Evolutionary conservation across 306 rosid species (phyloP).

Genomic region (Prunus mira): DNA sequence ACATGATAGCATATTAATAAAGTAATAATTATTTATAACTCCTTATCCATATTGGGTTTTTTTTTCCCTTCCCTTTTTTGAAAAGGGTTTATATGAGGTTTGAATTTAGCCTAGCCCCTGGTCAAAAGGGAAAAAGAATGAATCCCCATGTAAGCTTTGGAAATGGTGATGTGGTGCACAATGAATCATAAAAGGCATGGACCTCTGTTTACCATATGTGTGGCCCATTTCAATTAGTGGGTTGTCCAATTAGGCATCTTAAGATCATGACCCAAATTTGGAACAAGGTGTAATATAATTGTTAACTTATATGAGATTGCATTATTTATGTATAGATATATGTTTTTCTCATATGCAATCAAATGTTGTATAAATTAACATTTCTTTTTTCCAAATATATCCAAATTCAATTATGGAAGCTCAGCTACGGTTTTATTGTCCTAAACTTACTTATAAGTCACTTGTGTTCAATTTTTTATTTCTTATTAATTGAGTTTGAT

Average conservation of each 20-base stretch:
- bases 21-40: no score
- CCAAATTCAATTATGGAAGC: neutral
- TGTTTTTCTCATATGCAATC: conserved; percentile 12
- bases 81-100: neutral
- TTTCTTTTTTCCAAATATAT: neutral
- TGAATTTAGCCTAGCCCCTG: neutral
- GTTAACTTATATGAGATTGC: no score
- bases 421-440: neutral
- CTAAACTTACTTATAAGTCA: neutral
- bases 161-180: conserved; percentile 23
- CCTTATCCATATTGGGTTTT: no score
- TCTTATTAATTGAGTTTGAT: neutral
- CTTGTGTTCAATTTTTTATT: neutral
- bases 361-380: neutral
- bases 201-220: conserved; percentile 16
- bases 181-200: conserved; percentile 36
- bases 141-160: conserved; percentile 5
- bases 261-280: conserved; percentile 2
- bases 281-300: neutral
- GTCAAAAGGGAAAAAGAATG: conserved; percentile 10
- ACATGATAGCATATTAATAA: no score
- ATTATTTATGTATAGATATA: neutral
- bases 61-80: neutral
- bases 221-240: conserved; percentile 32
- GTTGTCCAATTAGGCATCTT: conserved; percentile 14